Evolutionary conservation across 2,329 filamentous ascomycete genomes (phyloP), one percentile per base, ranked within the genome.

Genomic region (Aspergillus ibericus): DNA sequence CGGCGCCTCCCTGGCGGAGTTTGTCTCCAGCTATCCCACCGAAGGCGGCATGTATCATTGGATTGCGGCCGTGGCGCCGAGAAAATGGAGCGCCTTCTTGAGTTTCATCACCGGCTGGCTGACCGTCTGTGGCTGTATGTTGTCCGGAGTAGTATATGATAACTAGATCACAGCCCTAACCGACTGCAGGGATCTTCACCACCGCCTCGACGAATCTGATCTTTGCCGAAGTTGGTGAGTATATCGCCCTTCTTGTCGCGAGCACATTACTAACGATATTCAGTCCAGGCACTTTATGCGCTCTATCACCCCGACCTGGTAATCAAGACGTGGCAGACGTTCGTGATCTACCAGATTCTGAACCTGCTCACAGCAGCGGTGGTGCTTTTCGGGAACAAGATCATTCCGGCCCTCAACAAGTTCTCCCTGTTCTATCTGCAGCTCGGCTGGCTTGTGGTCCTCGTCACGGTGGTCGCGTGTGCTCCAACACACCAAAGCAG

Each of bases 11-110:
- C 35, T 59, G 27, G 58, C 58, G 1, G 58, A 59, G 35, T 53
- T 59, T 22, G 53, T 53, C 13, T 56, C 53, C 25, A 53, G 48
- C 49, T 59, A 59, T 29, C 58, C 53, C 1, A 59, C 58, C 4
- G 58, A 53, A 16, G 58, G 58, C 2, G 58, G 58, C n/a, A 53
- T 56, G 49, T 59, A 59, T 27, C 58, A 59, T 29, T 56, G 53
- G 58, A 59, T 56, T 22, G 53, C 53, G 1, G 53, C 53, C 1
- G n/a, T 59, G n/a, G 57, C 57, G 7, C 57, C 57, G 6, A 59
- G 42, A 42, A 52, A 20, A 27, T 29, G 38, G 48, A 59, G 53
- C 34, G 48, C 53, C 3, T 55, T 55, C 25, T 16, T 56, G 56
- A 58, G 56, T 20, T 42, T 52, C 32, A 42, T 59, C 16, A 53